Evolutionary conservation across 2,329 filamentous ascomycete species (phyloP).

Genomic region (Cordyceps pruinosa): DNA sequence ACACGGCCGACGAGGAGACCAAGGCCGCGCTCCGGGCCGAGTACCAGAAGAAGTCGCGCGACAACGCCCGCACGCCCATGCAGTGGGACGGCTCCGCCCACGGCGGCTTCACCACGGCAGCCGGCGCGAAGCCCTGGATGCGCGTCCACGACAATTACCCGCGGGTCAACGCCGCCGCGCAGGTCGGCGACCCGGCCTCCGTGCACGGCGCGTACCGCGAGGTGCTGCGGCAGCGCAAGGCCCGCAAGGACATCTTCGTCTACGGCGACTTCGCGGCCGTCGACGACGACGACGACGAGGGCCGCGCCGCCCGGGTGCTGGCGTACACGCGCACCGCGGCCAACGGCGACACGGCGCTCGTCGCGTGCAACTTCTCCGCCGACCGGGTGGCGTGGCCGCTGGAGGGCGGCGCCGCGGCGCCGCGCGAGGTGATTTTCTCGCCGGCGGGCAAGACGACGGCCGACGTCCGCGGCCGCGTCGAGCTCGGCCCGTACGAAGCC

Average conservation of each 20-base stretch:
- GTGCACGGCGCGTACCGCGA: conserved; percentile 56
- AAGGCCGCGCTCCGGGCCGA: conserved; percentile 32
- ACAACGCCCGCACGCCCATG: conserved; percentile 66
- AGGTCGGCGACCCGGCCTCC: conserved; percentile 41
- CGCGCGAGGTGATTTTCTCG: conserved; percentile 29
- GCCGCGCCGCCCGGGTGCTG: conserved; percentile 29
- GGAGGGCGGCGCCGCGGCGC: conserved; percentile 17
- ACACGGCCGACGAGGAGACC: conserved; percentile 32
- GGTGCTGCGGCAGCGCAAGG: conserved; percentile 54
- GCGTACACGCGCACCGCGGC: conserved; percentile 30
- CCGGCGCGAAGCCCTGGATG: conserved; percentile 57
- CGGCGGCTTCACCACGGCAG: conserved; percentile 58
- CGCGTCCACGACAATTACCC: conserved; percentile 56
- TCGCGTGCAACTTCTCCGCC: conserved; percentile 33
- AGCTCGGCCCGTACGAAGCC: conserved; percentile 31
- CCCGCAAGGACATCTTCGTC: conserved; percentile 55
- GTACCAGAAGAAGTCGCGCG: conserved; percentile 54
- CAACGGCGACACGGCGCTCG: conserved; percentile 26
- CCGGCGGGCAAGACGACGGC: conserved; percentile 23
- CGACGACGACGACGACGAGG: conserved; percentile 22
- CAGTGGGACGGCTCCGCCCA: conserved; percentile 58
- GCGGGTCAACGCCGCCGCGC: conserved; percentile 54
- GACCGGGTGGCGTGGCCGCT: conserved; percentile 26
- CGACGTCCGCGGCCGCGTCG: conserved; percentile 23
- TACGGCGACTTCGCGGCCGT: conserved; percentile 50